Base-by-base conservation (phyloP, 2,329 filamentous ascomycete species). In the Penicillium freii region DNA sequence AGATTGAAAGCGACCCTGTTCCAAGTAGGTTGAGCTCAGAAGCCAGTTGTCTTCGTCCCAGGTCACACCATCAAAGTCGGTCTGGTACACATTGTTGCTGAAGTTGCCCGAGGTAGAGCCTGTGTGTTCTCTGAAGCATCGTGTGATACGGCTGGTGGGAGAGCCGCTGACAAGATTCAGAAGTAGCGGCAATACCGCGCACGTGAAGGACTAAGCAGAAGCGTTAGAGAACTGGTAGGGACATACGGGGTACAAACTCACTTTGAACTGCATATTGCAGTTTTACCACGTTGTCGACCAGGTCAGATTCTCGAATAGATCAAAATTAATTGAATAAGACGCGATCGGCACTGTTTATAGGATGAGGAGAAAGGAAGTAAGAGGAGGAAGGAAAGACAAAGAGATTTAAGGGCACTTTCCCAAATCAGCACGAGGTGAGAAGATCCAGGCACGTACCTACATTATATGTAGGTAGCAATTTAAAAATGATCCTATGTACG, bases 41-140 rank as follows among this genome's bases (percentile, higher is more conserved):
- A 76, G 70, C 84, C 84, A 87, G 39, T 80, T 79, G 23, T 78
- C 75, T 58, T 85, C 79, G 67, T 87, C 81, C 84, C 84, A 87
- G 2, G 79, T 81, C 19, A 85, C 82, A 42, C 79, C 75, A 5
- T 74, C 65, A 63, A 83, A 84, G 43, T 74, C 75, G 0, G 82
- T 84, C 13, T 77, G 57, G 62, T 83, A 83, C 10, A 77, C 53
- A 46, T 68, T 65, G 21, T 47, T 64, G 38, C 59, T 66, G 10
- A 46, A 48, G 38, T 62, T 62, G 13, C 40, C 27, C 5, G 49
- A 51, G 27, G 51, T 51, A 23, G 59, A 38, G 7, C 59, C 61
- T 4, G 54, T 57, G 25, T 71, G 62, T 38, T 59, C 58, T 47
- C 57, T 61, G 15, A 72, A 42, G 7, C 54, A 54, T n/a, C 61